A percentile compares a stretch with the other conserved stretches of the same genome.
phyloP scores from a whole-genome alignment of 164 flowering plant genomes.

The Chimonanthus praecox region DNA sequence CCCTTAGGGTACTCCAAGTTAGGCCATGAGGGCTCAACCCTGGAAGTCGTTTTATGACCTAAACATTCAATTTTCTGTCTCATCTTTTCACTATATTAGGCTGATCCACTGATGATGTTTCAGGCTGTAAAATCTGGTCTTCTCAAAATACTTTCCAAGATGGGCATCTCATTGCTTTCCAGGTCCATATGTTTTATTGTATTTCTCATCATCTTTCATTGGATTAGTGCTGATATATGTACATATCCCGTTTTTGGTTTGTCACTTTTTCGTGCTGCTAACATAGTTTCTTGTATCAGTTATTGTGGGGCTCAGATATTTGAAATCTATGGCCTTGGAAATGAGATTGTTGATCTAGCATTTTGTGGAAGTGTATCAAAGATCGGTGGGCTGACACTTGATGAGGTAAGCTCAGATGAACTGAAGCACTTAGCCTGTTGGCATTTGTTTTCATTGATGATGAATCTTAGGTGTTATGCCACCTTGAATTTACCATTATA shows the following conservation, averaged over 20 bases:
- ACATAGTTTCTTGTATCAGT: constrained; percentile 34
- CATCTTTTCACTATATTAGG: background rate
- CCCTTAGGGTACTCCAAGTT: too few relatives aligned
- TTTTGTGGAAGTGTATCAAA: constrained; percentile 88
- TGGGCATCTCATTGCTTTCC: constrained; percentile 98
- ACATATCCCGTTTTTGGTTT: background rate
- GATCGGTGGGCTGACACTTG: constrained; percentile 82
- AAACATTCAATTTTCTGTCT: background rate
- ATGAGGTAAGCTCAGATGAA: constrained; percentile 59
- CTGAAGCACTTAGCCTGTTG: background rate
- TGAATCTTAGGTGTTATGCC: background rate
- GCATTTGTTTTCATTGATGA: background rate
- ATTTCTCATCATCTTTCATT: background rate
- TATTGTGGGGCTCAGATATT: constrained; percentile 99
- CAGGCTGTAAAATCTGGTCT: constrained; percentile 96
- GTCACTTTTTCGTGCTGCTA: background rate
- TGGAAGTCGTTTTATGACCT: background rate
- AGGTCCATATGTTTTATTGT: constrained; percentile 39
- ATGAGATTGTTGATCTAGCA: constrained; percentile 83
- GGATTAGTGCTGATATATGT: background rate
- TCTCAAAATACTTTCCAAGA: constrained; percentile 93
- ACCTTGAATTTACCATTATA: background rate
- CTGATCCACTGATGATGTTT: constrained; percentile 10
- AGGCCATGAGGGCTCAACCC: background rate
- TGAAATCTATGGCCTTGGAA: constrained; percentile 93